Conservation (phyloP, 345 rosid species). For the Moricandia arvensis region DNA sequence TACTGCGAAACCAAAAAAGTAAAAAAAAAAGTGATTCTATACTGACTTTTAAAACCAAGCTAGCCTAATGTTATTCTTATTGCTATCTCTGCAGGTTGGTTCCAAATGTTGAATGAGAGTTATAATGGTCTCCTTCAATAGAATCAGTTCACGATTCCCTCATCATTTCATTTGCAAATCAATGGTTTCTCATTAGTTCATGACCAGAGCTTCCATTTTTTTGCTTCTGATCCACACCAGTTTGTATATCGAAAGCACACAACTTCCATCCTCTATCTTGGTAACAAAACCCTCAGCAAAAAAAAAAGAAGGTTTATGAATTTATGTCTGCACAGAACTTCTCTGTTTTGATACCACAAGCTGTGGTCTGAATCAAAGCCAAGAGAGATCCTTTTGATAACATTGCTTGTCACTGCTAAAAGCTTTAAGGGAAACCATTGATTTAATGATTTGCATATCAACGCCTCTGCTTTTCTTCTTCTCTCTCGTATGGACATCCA, state of each 20-base stretch:
- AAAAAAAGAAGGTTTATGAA: no score
- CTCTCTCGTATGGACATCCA: no score
- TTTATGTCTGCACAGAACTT: neutral
- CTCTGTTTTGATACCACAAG: neutral
- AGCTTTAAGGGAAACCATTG: neutral
- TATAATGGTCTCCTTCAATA: neutral
- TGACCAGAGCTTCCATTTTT: neutral
- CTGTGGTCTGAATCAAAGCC: neutral
- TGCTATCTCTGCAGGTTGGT: neutral
- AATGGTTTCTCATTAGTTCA: neutral
- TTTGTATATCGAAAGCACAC: neutral
- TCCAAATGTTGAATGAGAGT: neutral
- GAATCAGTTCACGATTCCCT: neutral
- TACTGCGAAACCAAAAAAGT: constrained; percentile 42
- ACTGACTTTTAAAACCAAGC: neutral
- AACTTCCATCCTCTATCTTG: no score
- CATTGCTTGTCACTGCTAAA: no score
- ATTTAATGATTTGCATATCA: no score
- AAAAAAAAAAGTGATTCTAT: neutral
- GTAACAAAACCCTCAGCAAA: no score
- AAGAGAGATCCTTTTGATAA: no score
- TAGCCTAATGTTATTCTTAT: neutral
- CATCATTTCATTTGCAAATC: neutral
- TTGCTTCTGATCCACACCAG: neutral
- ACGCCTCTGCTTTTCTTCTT: no score